Percentiles rank a stretch among this genome's conserved stretches.
These are phyloP conservation scores for Oryza glumipatula DNA, from an alignment of 176 grass and related monocot genomes.

Conservation along the genomic window DNA sequence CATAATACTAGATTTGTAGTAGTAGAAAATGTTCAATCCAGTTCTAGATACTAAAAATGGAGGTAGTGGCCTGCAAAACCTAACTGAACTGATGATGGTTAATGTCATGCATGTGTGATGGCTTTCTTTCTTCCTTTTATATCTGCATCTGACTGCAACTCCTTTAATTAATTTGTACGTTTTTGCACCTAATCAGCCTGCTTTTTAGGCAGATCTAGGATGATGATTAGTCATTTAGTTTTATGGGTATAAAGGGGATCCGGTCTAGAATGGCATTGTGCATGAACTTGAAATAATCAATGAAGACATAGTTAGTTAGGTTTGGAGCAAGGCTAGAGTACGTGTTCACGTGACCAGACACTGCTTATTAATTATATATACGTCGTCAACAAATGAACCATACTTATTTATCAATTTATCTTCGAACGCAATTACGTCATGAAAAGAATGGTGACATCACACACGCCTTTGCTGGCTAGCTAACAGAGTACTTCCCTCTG, in stretches of 20 bases:
- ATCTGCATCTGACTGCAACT: not conserved
- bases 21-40: too few relatives aligned
- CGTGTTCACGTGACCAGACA: not conserved
- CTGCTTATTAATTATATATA: too few relatives aligned
- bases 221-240: not conserved
- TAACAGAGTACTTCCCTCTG: too few relatives aligned
- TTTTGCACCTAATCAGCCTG: not conserved
- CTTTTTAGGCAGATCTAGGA: conserved; percentile 8
- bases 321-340: not conserved
- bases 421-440: too few relatives aligned
- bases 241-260: not conserved
- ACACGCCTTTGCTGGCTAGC: too few relatives aligned
- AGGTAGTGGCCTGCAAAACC: not conserved
- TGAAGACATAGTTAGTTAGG: not conserved
- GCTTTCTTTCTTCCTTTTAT: too few relatives aligned
- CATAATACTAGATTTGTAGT: too few relatives aligned
- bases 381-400: too few relatives aligned
- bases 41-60: too few relatives aligned
- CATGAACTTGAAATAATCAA: not conserved
- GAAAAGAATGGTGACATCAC: too few relatives aligned
- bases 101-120: not conserved
- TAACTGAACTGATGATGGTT: conserved; percentile 21
- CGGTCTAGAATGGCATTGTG: not conserved
- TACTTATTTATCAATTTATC: too few relatives aligned
- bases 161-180: not conserved